Evolutionary conservation across 2,329 filamentous ascomycete genomes (phyloP), one percentile per base, ranked within the genome.

Genomic region (Penicillium sp.): DNA sequence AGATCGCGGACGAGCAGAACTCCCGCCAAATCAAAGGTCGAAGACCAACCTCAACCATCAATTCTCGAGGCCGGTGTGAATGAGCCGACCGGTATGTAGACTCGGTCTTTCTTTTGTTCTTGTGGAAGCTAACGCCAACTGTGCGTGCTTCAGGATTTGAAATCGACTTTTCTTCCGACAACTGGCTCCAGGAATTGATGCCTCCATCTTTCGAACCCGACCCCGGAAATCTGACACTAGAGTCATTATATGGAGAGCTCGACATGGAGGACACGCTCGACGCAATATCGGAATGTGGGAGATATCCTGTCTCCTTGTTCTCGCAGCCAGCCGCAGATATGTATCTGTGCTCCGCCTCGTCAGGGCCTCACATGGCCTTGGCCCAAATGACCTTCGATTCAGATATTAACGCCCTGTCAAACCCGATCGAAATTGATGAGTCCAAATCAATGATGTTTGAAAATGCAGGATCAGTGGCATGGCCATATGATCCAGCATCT

Each of bases 121-220:
- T 6, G 11, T 27, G 5, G 14, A 27, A n/a, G 25, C 25, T 7
- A 6, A 4, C 14, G 6, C 10, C 10, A 9, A n/a, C 5, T n/a
- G 4, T 6, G 11, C 23, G 4, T 2, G 3, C 19, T 3, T 5
- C 19, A 41, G 38, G 17, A 2, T 23, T 41, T 6, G 33, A 41
- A 4, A 25, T 57, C 13, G 57, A 59, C 30, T 38, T 59, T n/a
- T 36, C 48, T 4, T 39, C 55, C 2, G 55, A 59, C 14, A 51
- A 39, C 26, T 62, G 59, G 59, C 34, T 60, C n/a, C 56, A 61
- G 21, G 56, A 60, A 16, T 50, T 60, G 13, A 50, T 59, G 32
- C 47, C 54, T 4, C 42, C 38, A 6, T 47, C 49, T 9, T 13
- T 41, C 7, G 33, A 21, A 13, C 27, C 36, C 11, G 33, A 19